These are phyloP conservation scores for Ophiorrhiza pumila DNA, from an alignment of 257 asterid genomes.

Conservation along the genomic window DNA sequence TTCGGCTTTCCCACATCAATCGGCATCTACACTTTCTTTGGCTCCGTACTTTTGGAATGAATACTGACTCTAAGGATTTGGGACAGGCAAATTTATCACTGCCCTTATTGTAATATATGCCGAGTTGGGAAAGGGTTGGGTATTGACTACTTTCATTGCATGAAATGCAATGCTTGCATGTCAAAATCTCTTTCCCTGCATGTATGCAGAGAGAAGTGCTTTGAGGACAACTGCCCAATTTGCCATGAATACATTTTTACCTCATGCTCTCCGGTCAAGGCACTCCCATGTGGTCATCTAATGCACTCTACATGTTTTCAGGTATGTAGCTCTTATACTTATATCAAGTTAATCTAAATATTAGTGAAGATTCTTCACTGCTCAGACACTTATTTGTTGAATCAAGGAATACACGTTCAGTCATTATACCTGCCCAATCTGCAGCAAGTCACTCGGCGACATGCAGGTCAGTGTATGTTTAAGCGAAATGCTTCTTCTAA, in stretches of 20 bases:
- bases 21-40: background rate
- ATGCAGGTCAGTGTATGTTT: conserved; percentile 60
- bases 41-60: background rate
- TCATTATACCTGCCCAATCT: conserved; percentile 81
- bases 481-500: background rate
- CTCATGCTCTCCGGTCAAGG: conserved; percentile 71
- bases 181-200: conserved; percentile 57
- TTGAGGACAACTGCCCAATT: conserved; percentile 86
- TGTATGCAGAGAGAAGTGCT: conserved; percentile 74
- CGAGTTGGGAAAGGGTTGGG: conserved; percentile 87
- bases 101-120: conserved; percentile 94
- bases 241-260: conserved; percentile 82
- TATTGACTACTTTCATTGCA: conserved; percentile 76
- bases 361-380: conserved; percentile 1
- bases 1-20: background rate
- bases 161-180: conserved; percentile 97
- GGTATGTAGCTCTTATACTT: conserved; percentile 37
- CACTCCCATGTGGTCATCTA: conserved; percentile 81
- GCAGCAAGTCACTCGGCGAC: conserved; percentile 94
- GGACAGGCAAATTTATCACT: conserved; percentile 81
- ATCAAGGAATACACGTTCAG: conserved; percentile 71
- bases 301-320: conserved; percentile 92
- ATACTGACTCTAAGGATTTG: conserved; percentile 36
- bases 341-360: background rate
- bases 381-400: conserved; percentile 21